These are phyloP conservation scores for Hibiscus tridactylites DNA, from an alignment of 345 rosid species.

Conservation along the genomic window DNA sequence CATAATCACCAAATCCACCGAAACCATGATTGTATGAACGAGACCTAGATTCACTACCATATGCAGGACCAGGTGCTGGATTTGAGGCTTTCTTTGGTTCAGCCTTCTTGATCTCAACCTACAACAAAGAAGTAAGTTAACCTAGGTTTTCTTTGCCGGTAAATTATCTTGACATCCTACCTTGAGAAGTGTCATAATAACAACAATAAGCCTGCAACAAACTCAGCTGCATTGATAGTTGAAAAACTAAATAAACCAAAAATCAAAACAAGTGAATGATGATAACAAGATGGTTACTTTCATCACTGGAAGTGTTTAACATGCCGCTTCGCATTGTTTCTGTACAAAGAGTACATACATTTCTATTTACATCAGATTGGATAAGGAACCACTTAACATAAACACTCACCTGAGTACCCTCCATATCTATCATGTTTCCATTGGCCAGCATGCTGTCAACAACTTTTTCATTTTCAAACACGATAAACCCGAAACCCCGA, in stretches of 20 bases:
- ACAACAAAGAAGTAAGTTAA: slow-evolving; percentile 26
- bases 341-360: background rate
- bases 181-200: background rate
- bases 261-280: background rate
- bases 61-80: slow-evolving; percentile 22
- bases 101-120: slow-evolving; percentile 31
- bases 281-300: background rate
- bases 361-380: background rate
- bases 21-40: slow-evolving; percentile 18
- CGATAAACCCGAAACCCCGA: slow-evolving; percentile 80
- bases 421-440: slow-evolving; percentile 95
- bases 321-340: background rate
- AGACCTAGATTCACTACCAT: slow-evolving; percentile 25
- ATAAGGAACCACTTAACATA: background rate
- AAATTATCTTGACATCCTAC: slow-evolving; percentile 11
- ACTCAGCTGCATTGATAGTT: background rate
- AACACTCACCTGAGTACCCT: slow-evolving; percentile 20
- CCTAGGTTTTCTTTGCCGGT: slow-evolving; percentile 13
- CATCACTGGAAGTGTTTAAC: background rate
- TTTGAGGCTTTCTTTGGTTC: slow-evolving; percentile 25
- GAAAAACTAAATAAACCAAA: background rate
- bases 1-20: slow-evolving; percentile 10
- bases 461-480: slow-evolving; percentile 74
- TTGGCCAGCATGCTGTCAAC: slow-evolving; percentile 71
- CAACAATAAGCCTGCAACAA: background rate